These are phyloP conservation scores for Pseudonitzschia multiseries DNA, from an alignment of 108 stramenopile species.

Conservation along the genomic window DNA sequence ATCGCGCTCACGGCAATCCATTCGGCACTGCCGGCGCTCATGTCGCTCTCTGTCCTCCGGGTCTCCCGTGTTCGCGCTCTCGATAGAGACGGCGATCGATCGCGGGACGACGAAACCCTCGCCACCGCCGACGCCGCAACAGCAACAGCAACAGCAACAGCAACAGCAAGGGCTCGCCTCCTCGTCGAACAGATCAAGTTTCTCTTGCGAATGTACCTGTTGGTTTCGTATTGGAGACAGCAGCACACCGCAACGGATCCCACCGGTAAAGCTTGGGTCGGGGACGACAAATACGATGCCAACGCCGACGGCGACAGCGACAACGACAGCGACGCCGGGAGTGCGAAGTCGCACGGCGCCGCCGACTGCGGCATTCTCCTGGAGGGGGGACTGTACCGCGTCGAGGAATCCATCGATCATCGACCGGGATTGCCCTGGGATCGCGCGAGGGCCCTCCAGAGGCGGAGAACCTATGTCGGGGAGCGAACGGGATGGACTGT, in stretches of 20 bases:
- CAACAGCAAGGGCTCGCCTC: conserved; percentile 29
- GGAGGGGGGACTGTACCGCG: conserved; percentile 35
- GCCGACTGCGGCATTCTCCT: conserved; percentile 22
- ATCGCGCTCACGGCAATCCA: conserved; percentile 30
- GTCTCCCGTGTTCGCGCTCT: no score
- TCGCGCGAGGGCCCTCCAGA: conserved; percentile 13
- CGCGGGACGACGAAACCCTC: neutral
- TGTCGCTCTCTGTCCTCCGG: conserved; percentile 15
- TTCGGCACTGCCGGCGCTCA: conserved; percentile 36
- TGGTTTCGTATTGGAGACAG: conserved; percentile 46
- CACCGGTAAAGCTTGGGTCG: no score
- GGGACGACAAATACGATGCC: no score
- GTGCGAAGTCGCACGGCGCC: neutral
- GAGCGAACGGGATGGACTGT: conserved; percentile 36
- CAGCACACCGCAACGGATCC: neutral
- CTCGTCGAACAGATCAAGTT: conserved; percentile 45
- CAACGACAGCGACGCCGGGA: neutral
- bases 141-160: no score
- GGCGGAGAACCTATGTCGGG: conserved; percentile 37
- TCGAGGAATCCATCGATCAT: neutral
- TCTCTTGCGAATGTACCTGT: conserved; percentile 30
- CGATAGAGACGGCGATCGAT: no score
- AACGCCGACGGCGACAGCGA: neutral
- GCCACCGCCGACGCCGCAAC: neutral
- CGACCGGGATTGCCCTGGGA: conserved; percentile 15